Base-by-base conservation (phyloP, 176 grass and related monocot species). In the Melocanna baccifera region DNA sequence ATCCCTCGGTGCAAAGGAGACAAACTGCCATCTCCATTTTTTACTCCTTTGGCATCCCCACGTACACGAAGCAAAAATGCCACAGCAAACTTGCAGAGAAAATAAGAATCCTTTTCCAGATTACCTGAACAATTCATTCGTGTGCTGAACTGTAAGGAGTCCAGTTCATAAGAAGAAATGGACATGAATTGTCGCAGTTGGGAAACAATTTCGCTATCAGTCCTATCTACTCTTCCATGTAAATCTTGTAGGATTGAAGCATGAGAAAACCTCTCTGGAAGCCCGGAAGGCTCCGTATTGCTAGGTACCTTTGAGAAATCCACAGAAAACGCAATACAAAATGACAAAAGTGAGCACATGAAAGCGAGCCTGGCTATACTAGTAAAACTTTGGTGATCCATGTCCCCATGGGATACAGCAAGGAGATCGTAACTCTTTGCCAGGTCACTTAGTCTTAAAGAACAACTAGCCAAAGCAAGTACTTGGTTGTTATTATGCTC, bases 341-440 rank as follows among this genome's bases (percentile, higher is more conserved):
- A 91, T 75, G 96, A 88, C 73, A 98, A 79, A 63, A 95, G 51
- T 50, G 91, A 93, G 80, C 91, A 95, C 75, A 85, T 84, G 63
- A 98, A 90, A 81, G 91, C 92, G 55, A 95, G 83, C 37, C 80
- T 82, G 20, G 89, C 85, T 74, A 95, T 83, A 79, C 63, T 81
- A 75, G 45, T 84, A 69, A 71, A 82, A 78, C 91, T 93, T 77
- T 87, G 74, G 12, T 16, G 48, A 86, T 93, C 91, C 61, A 88
- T 93, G 84, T 95, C 91, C 72, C 86, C 74, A 83, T 91, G 92
- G 61, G 96, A 95, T 88, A 80, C 83, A 57, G 87, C 84, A 51
- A 98, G 85, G 47, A 98, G 83, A 84, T 98, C 96, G 36, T 93
- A 98, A 71, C 83, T 87, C 53, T 95, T 94, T 62, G 85, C 91